These are phyloP conservation scores for Tulasnella sp. DNA, from an alignment of 768 basidiomycete species.

Conservation along the genomic window DNA sequence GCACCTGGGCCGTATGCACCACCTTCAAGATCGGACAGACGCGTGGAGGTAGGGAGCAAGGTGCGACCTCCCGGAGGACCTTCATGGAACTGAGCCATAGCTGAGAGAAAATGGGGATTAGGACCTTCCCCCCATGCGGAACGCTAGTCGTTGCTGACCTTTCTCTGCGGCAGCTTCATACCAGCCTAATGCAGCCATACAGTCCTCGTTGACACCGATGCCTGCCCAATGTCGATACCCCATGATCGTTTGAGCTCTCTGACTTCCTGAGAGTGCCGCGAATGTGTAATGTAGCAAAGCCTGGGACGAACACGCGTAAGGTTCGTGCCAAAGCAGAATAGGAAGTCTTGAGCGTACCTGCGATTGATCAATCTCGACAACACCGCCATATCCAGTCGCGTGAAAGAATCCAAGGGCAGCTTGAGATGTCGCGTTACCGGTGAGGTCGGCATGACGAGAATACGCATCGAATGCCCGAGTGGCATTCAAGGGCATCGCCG, in stretches of 20 bases:
- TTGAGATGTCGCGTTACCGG: conserved; percentile 83
- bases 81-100: conserved; percentile 65
- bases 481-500: conserved; percentile 45
- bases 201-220: conserved; percentile 81
- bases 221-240: conserved; percentile 95
- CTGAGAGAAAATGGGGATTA: conserved; percentile 29
- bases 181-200: conserved; percentile 72
- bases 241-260: conserved; percentile 83
- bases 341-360: conserved; percentile 21
- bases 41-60: conserved; percentile 66
- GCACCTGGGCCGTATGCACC: conserved; percentile 94
- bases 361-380: conserved; percentile 28
- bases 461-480: conserved; percentile 53
- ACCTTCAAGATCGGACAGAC: conserved; percentile 80
- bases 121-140: not conserved
- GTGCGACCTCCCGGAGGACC: conserved; percentile 89
- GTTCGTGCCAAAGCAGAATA: not conserved
- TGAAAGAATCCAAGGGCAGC: conserved; percentile 79
- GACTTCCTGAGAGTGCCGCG: conserved; percentile 76
- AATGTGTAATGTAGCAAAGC: conserved; percentile 92
- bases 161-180: conserved; percentile 85
- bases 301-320: conserved; percentile 24
- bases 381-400: conserved; percentile 59
- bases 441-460: conserved; percentile 46
- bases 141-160: conserved; percentile 32